Conservation (phyloP, 305 asterid genomes). For the Ajuga reptans region DNA sequence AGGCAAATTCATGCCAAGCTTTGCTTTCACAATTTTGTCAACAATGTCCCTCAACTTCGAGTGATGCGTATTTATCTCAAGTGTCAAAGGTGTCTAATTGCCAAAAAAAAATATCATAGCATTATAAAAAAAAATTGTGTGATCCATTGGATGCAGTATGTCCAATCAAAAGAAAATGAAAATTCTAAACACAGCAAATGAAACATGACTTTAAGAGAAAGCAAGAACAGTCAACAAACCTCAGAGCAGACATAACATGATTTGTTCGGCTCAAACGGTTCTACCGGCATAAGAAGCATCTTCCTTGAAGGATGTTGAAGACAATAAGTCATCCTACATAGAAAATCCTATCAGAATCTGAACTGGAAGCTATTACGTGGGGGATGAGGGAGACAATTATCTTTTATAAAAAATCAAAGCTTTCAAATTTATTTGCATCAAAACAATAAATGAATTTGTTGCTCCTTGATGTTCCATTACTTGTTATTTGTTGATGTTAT, state of each 20-base stretch:
- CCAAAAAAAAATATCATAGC: constrained; percentile 20
- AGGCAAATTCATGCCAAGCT: constrained; percentile 89
- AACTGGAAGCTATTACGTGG: neutral
- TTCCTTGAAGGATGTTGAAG: constrained; percentile 86
- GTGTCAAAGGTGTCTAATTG: constrained; percentile 78
- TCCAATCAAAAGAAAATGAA: constrained; percentile 8
- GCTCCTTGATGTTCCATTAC: too few species aligned
- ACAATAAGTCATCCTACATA: constrained; percentile 90
- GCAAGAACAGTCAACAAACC: constrained; percentile 37
- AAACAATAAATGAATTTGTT: too few species aligned
- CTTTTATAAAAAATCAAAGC: neutral
- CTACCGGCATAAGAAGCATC: constrained; percentile 92
- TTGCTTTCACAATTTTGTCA: constrained; percentile 76
- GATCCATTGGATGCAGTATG: neutral
- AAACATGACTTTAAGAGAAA: neutral
- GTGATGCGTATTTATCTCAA: constrained; percentile 67
- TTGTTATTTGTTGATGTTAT: neutral
- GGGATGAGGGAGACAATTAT: neutral
- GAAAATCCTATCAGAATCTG: constrained; percentile 7
- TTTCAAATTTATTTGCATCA: too few species aligned
- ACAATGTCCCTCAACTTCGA: constrained; percentile 87
- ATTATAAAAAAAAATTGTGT: constrained; percentile 5
- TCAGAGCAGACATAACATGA: constrained; percentile 94
- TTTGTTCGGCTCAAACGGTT: constrained; percentile 86
- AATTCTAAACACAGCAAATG: constrained; percentile 3